Evolutionary conservation across 2,329 filamentous ascomycete genomes (phyloP).

Genomic region (Cryphonectria radicalis): DNA sequence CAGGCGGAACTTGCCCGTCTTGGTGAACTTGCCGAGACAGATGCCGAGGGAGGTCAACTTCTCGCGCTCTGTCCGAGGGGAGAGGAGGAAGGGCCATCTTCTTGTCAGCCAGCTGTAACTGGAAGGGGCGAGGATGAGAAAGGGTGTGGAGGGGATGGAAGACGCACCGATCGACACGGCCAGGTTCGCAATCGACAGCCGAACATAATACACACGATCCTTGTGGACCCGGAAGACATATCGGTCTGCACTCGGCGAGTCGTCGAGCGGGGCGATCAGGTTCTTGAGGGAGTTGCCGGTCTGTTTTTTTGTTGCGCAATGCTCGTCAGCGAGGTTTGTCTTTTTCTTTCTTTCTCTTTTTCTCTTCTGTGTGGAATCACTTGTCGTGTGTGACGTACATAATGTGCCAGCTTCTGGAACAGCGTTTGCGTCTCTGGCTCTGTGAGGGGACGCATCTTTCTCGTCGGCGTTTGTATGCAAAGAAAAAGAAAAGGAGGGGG

Average conservation of each 20-base stretch:
- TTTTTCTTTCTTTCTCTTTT: no score
- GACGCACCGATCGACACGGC: constrained; percentile 84
- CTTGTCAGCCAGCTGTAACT: not conserved
- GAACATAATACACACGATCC: constrained; percentile 88
- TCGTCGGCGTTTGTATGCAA: constrained; percentile 34
- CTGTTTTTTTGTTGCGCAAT: not conserved
- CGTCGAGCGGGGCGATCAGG: constrained; percentile 74
- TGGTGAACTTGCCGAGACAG: constrained; percentile 81
- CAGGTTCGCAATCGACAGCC: constrained; percentile 86
- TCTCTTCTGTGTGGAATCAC: no score
- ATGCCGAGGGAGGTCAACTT: constrained; percentile 29
- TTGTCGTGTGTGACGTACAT: constrained; percentile 45
- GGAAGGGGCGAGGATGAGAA: not conserved
- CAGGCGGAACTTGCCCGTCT: constrained; percentile 92
- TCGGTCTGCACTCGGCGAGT: constrained; percentile 71
- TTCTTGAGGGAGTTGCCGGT: constrained; percentile 85
- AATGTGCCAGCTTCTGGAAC: constrained; percentile 91
- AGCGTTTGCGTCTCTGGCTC: constrained; percentile 80
- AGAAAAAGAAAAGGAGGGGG: no score
- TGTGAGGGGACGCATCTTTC: constrained; percentile 81
- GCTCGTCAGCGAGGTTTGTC: constrained; percentile 1
- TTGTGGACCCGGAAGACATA: constrained; percentile 86
- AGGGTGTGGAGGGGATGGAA: constrained; percentile 30
- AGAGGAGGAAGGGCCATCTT: not conserved
- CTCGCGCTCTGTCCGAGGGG: constrained; percentile 16